Conservation (phyloP, 1,284 basidiomycete genomes). For the Veloporphyrellus conicus region DNA sequence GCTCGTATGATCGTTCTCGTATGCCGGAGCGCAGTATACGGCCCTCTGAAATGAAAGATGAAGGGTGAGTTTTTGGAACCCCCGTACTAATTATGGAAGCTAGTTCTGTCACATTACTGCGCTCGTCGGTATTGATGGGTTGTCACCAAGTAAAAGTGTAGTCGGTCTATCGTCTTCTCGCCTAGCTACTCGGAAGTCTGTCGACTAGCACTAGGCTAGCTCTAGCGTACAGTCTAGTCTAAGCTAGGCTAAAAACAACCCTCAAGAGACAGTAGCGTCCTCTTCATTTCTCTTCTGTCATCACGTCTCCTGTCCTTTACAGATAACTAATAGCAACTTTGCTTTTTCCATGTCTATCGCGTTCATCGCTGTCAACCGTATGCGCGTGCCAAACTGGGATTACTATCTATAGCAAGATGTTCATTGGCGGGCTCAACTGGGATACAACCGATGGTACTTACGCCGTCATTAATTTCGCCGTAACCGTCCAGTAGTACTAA, state of each 20-base stretch:
- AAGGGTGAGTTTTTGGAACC: slow-evolving; percentile 74
- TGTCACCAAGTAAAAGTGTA: slow-evolving; percentile 39
- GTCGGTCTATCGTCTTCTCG: slow-evolving; percentile 48
- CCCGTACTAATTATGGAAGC: slow-evolving; percentile 7
- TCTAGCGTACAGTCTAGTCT: slow-evolving; percentile 61
- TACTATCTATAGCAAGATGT: slow-evolving; percentile 82
- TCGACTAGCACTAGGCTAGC: slow-evolving; percentile 64
- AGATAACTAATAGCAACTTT: slow-evolving; percentile 71
- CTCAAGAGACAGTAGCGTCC: slow-evolving; percentile 68
- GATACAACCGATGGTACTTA: slow-evolving; percentile 90
- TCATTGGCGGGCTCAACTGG: slow-evolving; percentile 95
- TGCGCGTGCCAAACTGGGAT: slow-evolving; percentile 27
- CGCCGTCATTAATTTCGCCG: slow-evolving; percentile 33
- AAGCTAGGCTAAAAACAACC: slow-evolving; percentile 62
- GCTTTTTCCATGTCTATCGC: slow-evolving; percentile 30
- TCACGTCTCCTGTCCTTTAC: slow-evolving; percentile 63
- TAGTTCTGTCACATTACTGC: slow-evolving; percentile 16
- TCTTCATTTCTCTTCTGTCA: slow-evolving; percentile 52
- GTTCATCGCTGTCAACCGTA: slow-evolving; percentile 35
- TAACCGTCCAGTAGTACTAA: slow-evolving; percentile 39
- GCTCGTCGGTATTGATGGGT: slow-evolving; percentile 30
- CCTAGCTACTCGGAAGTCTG: slow-evolving; percentile 37
- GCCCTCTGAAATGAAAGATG: slow-evolving; percentile 96
- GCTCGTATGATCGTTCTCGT: slow-evolving; percentile 43
- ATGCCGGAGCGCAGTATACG: slow-evolving; percentile 65